A percentile compares a stretch with the other conserved stretches of the same genome.
Conservation (phyloP, 2,329 filamentous ascomycete genomes). For the Aspergillus clavatus region DNA sequence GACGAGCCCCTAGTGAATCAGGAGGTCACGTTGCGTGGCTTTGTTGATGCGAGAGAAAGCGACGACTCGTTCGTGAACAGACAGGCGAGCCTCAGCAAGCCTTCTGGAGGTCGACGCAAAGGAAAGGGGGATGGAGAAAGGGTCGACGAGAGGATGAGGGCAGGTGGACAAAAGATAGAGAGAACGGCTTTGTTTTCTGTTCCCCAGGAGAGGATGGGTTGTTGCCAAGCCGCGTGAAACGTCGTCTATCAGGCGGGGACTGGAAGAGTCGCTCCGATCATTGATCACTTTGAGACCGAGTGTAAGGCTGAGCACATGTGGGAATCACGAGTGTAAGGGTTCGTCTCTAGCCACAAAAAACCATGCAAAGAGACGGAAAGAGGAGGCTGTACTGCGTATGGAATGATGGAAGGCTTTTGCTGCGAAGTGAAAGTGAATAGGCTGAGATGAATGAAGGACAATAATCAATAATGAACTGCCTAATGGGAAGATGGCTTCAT, state of each 20-base stretch:
- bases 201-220: not conserved
- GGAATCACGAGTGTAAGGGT: not conserved
- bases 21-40: not conserved
- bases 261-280: not conserved
- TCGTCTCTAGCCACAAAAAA: not conserved
- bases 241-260: not conserved
- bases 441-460: not conserved
- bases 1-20: not conserved
- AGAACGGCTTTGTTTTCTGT: not conserved
- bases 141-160: not conserved
- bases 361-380: not conserved
- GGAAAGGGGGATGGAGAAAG: not conserved
- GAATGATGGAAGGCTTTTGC: not conserved
- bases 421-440: too few relatives aligned
- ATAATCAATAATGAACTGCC: too few relatives aligned
- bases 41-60: not conserved
- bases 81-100: not conserved
- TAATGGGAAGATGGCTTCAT: not conserved
- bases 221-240: constrained; percentile 1
- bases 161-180: not conserved
- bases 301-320: not conserved
- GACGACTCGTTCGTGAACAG: not conserved
- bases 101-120: not conserved
- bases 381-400: not conserved
- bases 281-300: not conserved